Evolutionary conservation across 345 rosid species (phyloP).

Genomic region (Draba incana): DNA sequence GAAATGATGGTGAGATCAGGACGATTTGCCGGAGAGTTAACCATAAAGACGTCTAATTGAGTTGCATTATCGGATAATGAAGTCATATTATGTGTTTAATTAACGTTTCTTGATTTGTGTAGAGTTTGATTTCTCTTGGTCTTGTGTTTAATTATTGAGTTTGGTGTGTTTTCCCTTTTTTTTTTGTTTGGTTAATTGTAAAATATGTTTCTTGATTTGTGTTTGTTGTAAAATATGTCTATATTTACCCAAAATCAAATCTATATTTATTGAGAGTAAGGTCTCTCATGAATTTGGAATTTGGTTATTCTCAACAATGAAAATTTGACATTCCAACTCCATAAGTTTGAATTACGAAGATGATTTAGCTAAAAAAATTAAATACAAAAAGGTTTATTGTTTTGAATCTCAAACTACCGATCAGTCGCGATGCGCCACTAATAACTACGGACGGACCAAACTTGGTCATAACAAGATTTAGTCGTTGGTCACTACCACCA

Average conservation of each 20-base stretch:
- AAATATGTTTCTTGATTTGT: no score
- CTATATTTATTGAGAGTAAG: background rate
- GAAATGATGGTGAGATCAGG: slow-evolving; percentile 60
- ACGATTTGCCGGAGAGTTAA: slow-evolving; percentile 57
- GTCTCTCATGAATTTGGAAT: slow-evolving; percentile 1
- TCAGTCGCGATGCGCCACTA: no score
- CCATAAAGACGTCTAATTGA: slow-evolving; percentile 18
- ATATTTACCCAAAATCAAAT: slow-evolving; percentile 8
- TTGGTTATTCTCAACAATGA: background rate
- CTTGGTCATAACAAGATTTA: no score
- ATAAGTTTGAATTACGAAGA: background rate
- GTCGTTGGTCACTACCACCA: no score
- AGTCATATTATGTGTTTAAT: background rate
- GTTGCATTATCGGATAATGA: background rate
- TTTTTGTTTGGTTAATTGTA: no score
- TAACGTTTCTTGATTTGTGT: slow-evolving; percentile 19
- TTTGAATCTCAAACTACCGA: no score
- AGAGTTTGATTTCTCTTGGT: background rate
- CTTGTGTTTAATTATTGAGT: background rate
- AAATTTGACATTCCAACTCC: slow-evolving; percentile 9
- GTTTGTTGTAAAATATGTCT: background rate
- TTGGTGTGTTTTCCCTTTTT: background rate
- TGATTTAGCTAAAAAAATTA: no score
- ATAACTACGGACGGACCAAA: no score
- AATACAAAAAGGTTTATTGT: no score